Evolutionary conservation across 306 rosid genomes (phyloP), one percentile per base, ranked within the genome.

Genomic region (Quercus robur): DNA sequence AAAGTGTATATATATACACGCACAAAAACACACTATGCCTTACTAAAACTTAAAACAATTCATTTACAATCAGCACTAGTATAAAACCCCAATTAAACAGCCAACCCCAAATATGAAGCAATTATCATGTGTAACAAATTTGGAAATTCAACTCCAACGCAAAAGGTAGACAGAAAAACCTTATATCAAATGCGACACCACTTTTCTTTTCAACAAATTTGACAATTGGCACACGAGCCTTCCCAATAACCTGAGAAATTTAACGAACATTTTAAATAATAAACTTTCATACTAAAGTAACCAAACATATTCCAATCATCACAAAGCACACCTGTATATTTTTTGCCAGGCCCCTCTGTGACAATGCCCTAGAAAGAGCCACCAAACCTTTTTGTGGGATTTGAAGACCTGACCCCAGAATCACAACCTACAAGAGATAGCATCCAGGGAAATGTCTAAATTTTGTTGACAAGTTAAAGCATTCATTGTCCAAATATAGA

Each of bases 141-240:
- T 20, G 18, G 23, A 55, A 69, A 46, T 46, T 56, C 70, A 56
- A 81, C 70, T 23, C 70, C 74, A 77, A 64, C 46, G 19, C 58
- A 31, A 75, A 74, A 55, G 61, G 25, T 59, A 75, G 78, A 71
- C 20, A 66, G 56, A 52, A 31, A 69, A 73, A 95, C 99, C 99
- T 95, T 81, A 95, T 79, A 84, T 95, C 99, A 83, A 95, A 95
- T 71, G 97, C 81, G 85, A 91, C 67, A 71, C 91, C 90, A 86
- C 98, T 95, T 79, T 17, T 88, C 88, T 86, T 93, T 77, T 95
- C 98, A 5, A 91, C 83, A 83, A 95, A 95, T 83, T 95, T 95
- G 81, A 95, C 87, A 85, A 95, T 93, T 13, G 99, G 99, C 78
- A 95, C 93, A 41, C 98, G 97, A 71, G 99, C 99, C 90, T 89